A percentile compares a stretch with the other conserved stretches of the same genome.
phyloP scores from a whole-genome alignment of 2,329 filamentous ascomycete genomes.

The Beauveria bassiana region DNA sequence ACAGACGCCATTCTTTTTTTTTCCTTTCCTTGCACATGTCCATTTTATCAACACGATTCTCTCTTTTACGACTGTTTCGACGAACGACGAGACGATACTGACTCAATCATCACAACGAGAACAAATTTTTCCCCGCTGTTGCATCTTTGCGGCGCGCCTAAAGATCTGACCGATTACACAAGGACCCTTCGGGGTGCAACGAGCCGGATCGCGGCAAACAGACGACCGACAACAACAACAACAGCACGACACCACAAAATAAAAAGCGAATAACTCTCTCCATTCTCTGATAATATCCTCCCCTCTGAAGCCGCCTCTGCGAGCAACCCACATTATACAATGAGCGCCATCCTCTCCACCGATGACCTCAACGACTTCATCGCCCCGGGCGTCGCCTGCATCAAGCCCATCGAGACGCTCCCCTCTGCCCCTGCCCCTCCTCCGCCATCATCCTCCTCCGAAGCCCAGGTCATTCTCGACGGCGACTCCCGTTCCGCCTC shows the following conservation, averaged over 20 bases:
- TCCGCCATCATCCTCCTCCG: slow-evolving; percentile 29
- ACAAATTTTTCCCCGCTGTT: not conserved
- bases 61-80: no score
- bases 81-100: no score
- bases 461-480: slow-evolving; percentile 89
- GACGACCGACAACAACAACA: not conserved
- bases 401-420: slow-evolving; percentile 92
- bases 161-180: not conserved
- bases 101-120: not conserved
- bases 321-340: not conserved
- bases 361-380: slow-evolving; percentile 99
- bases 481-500: slow-evolving; percentile 56
- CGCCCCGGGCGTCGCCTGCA: slow-evolving; percentile 92
- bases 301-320: not conserved
- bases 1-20: no score
- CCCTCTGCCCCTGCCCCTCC: slow-evolving; percentile 42
- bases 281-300: no score
- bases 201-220: not conserved
- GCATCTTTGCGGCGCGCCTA: no score
- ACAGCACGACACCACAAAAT: no score
- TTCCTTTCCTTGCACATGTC: no score
- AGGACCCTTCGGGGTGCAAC: not conserved
- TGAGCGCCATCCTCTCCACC: slow-evolving; percentile 95
- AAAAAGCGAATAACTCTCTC: no score
- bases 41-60: no score